Base-by-base conservation (phyloP, 2,329 filamentous ascomycete species). In the Cryoendolithus antarcticus region DNA sequence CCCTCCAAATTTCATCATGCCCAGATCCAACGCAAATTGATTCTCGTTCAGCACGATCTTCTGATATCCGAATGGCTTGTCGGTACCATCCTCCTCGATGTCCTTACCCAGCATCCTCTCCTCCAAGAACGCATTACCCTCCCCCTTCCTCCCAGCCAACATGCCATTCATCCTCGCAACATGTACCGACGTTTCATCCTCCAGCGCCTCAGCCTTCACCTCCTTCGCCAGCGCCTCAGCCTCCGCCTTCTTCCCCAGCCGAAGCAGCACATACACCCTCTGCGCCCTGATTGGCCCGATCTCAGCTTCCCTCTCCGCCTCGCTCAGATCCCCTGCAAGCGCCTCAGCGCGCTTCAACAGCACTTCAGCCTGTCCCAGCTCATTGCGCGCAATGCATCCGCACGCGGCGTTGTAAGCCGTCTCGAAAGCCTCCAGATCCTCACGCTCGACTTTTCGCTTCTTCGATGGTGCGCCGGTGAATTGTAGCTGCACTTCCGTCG, bases 321-420 rank as follows among this genome's bases (percentile, higher is more conserved):
- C 76, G 11, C 67, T 71, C 43, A 89, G 62, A 43, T 89, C 83
- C 37, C 86, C 81, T 9, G 81, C 71, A 12, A 89, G 65, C 48
- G 78, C 73, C 67, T 71, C 72, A 2, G 85, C 78, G 39, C 79
- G 71, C 60, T 79, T 81, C 43, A 91, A 63, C 41, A 88, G 66
- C 15, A 80, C 64, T 13, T 75, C 70, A 1, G 76, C 83, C 48
- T 76, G 72, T 4, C 63, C 69, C 30, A 83, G 65, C 49, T 83
- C 78, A 6, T 77, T 80, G 34, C 75, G 69, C 9, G 81, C 80
- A 50, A 91, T 77, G 56, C 74, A 76, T 12, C 71, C 71, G 57
- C 83, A 89, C 6, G 82, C 84, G 15, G 76, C 72, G 58, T 93
- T 93, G 63, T 84, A 93, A 8, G 82, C 79, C 19, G 81, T 79